Conservation (phyloP, 2,329 filamentous ascomycete genomes). For the Elsinoe batatas region DNA sequence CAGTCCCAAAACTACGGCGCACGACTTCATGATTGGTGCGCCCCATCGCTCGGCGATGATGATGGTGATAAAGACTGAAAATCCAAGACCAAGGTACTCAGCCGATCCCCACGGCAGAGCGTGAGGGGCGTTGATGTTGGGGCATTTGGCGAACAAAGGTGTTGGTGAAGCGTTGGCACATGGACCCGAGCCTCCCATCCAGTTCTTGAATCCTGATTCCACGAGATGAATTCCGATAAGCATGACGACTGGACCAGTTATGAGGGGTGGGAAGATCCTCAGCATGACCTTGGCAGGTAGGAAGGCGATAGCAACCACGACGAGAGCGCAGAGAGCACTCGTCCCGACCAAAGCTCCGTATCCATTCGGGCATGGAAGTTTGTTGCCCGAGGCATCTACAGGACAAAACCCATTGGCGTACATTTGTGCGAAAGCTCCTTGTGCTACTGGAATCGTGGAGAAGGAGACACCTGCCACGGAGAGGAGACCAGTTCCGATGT, state of each 20-base stretch:
- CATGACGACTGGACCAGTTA: slow-evolving; percentile 58
- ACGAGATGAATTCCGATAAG: slow-evolving; percentile 68
- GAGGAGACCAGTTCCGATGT: slow-evolving; percentile 67
- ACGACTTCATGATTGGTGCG: slow-evolving; percentile 74
- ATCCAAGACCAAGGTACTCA: slow-evolving; percentile 69
- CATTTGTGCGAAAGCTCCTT: slow-evolving; percentile 65
- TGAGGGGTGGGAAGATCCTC: slow-evolving; percentile 67
- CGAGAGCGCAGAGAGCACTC: slow-evolving; percentile 34
- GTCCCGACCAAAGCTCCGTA: slow-evolving; percentile 71
- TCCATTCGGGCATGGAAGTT: slow-evolving; percentile 62
- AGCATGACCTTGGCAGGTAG: slow-evolving; percentile 59
- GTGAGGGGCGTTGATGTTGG: slow-evolving; percentile 57
- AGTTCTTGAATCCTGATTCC: slow-evolving; percentile 61
- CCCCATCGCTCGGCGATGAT: slow-evolving; percentile 74
- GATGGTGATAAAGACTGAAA: slow-evolving; percentile 70
- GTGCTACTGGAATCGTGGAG: slow-evolving; percentile 62
- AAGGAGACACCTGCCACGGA: slow-evolving; percentile 74
- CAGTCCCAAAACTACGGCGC: slow-evolving; percentile 63
- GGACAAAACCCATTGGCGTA: slow-evolving; percentile 63
- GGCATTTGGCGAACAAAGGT: slow-evolving; percentile 55
- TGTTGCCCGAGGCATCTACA: slow-evolving; percentile 49
- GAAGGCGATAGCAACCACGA: slow-evolving; percentile 68
- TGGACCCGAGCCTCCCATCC: slow-evolving; percentile 64
- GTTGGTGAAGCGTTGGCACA: slow-evolving; percentile 36
- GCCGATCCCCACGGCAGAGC: slow-evolving; percentile 67